Conservation (phyloP, 2,329 filamentous ascomycete genomes). For the Exophiala xenobiotica region DNA sequence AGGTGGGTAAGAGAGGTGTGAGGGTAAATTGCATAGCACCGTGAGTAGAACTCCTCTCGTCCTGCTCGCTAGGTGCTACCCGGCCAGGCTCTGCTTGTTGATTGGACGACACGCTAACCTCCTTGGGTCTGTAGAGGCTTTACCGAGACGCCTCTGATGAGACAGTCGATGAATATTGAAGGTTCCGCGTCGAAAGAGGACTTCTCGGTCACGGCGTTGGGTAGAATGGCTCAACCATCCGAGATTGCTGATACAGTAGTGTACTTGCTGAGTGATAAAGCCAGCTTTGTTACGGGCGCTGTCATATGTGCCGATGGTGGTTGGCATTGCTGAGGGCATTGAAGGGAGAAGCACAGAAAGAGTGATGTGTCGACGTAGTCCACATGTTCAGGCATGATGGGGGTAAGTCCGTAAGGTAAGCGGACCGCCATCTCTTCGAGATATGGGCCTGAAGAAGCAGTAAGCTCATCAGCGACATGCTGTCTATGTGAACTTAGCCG, state of each 20-base stretch:
- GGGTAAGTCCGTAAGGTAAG: no score
- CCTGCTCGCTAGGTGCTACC: neutral
- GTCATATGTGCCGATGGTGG: slow-evolving; percentile 50
- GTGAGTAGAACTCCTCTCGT: slow-evolving; percentile 8
- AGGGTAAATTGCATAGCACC: slow-evolving; percentile 38
- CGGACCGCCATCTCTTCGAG: no score
- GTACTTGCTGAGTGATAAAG: slow-evolving; percentile 48
- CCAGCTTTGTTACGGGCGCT: slow-evolving; percentile 49
- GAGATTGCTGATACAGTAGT: slow-evolving; percentile 46
- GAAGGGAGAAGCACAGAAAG: no score
- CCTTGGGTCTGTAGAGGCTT: slow-evolving; percentile 7
- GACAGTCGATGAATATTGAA: slow-evolving; percentile 19
- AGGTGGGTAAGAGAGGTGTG: slow-evolving; percentile 36
- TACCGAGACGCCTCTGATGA: slow-evolving; percentile 21
- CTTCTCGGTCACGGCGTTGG: slow-evolving; percentile 16
- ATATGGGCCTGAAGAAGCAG: no score
- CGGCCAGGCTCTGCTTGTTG: no score
- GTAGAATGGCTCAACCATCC: slow-evolving; percentile 13
- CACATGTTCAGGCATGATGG: no score
- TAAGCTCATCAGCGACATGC: no score
- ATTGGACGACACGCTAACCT: no score
- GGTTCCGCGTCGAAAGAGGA: slow-evolving; percentile 20
- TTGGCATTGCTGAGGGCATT: slow-evolving; percentile 39
- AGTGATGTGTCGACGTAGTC: no score
- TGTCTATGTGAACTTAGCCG: no score